These are phyloP conservation scores for Chlamydomonas sp. DNA, from an alignment of 139 green algal genomes.

Conservation along the genomic window DNA sequence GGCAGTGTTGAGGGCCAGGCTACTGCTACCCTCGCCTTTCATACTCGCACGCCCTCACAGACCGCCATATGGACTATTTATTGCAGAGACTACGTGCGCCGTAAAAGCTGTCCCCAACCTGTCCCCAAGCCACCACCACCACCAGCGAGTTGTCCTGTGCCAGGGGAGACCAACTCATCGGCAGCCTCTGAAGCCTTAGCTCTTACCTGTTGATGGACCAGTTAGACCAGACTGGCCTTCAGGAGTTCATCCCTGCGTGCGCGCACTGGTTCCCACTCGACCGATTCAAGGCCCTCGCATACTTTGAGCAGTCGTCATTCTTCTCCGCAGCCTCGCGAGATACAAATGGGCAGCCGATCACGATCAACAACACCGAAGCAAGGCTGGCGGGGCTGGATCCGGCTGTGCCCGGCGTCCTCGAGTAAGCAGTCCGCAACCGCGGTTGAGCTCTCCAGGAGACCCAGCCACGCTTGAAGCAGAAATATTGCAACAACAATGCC, in stretches of 20 bases:
- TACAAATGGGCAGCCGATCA: slow-evolving; percentile 19
- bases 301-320: slow-evolving; percentile 37
- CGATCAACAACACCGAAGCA: slow-evolving; percentile 36
- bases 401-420: slow-evolving; percentile 9
- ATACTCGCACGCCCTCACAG: too few relatives aligned
- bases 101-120: too few relatives aligned
- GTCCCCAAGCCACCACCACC: too few relatives aligned
- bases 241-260: slow-evolving; percentile 32
- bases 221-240: slow-evolving; percentile 19
- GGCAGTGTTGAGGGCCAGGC: too few relatives aligned
- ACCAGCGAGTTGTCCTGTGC: too few relatives aligned
- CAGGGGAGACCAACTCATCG: too few relatives aligned
- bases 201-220: slow-evolving; percentile 14
- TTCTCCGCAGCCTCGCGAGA: slow-evolving; percentile 11
- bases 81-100: too few relatives aligned
- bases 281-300: slow-evolving; percentile 24
- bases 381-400: slow-evolving; percentile 24
- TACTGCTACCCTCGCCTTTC: too few relatives aligned
- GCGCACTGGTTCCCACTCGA: slow-evolving; percentile 31
- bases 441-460: not conserved
- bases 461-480: not conserved
- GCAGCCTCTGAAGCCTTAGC: too few relatives aligned
- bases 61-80: too few relatives aligned
- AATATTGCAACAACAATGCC: not conserved
- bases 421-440: not conserved